Conservation (phyloP, 2,329 filamentous ascomycete species). For the Dichotomopilus funicola region DNA sequence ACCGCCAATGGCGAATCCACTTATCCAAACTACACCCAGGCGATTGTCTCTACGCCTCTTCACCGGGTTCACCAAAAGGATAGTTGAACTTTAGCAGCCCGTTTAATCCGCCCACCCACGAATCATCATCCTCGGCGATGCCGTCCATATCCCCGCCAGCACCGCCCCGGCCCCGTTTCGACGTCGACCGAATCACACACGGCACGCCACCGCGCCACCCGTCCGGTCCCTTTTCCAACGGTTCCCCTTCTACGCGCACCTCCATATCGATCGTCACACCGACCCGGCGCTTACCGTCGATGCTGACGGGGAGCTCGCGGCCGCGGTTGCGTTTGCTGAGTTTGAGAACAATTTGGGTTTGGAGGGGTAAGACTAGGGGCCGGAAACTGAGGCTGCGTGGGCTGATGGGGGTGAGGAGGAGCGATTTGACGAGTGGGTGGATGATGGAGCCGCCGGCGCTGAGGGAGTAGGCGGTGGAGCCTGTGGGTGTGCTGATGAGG, state of each 20-base stretch:
- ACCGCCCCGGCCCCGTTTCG: constrained; percentile 36
- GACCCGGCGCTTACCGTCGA: constrained; percentile 65
- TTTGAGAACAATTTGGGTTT: constrained; percentile 74
- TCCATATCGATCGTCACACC: constrained; percentile 72
- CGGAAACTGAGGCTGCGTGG: constrained; percentile 87
- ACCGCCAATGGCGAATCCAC: too few species aligned
- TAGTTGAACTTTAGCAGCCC: constrained; percentile 95
- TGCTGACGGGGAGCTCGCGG: constrained; percentile 69
- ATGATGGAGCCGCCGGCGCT: constrained; percentile 89
- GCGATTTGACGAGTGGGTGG: constrained; percentile 81
- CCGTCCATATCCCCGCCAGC: constrained; percentile 24
- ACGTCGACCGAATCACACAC: constrained; percentile 67
- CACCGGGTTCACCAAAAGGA: constrained; percentile 68
- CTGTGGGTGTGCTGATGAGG: constrained; percentile 87
- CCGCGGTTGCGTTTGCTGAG: constrained; percentile 76
- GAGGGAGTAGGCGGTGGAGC: constrained; percentile 92
- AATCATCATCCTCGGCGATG: constrained; percentile 64
- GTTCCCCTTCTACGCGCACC: constrained; percentile 81
- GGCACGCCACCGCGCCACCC: constrained; percentile 75
- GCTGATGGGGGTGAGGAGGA: constrained; percentile 91
- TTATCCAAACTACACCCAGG: too few species aligned
- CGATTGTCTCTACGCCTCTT: constrained; percentile 5
- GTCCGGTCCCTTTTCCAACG: constrained; percentile 50
- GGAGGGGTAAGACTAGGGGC: constrained; percentile 79
- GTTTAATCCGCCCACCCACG: constrained; percentile 94